These are phyloP conservation scores for Xylariales sp. DNA, from an alignment of 2,329 filamentous ascomycete species.

Conservation along the genomic window DNA sequence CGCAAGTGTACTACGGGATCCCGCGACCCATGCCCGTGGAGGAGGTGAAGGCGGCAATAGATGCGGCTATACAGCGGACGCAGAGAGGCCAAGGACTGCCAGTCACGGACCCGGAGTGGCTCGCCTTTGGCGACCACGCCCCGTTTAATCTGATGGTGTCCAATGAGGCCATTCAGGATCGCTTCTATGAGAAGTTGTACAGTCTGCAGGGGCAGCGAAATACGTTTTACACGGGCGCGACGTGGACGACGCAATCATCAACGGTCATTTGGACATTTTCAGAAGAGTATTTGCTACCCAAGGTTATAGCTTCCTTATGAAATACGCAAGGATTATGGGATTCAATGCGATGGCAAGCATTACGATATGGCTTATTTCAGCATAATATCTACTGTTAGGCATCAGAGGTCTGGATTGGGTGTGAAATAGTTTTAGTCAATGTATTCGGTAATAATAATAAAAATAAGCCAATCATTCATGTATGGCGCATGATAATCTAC, in stretches of 20 bases:
- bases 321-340: too few relatives aligned
- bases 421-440: too few relatives aligned
- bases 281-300: slow-evolving; percentile 7
- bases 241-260: neutral
- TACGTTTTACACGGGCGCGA: neutral
- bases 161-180: neutral
- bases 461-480: too few relatives aligned
- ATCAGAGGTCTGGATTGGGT: too few relatives aligned
- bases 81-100: neutral
- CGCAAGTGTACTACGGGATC: neutral
- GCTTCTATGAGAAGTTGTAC: neutral
- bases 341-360: too few relatives aligned
- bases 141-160: neutral
- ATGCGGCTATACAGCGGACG: neutral
- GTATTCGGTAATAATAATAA: too few relatives aligned
- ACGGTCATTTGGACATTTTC: slow-evolving; percentile 6
- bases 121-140: neutral
- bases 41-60: neutral
- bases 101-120: neutral
- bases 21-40: neutral
- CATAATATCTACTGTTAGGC: too few relatives aligned
- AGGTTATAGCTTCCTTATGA: neutral
- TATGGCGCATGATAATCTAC: too few relatives aligned
- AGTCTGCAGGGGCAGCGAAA: neutral
- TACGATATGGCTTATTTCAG: too few relatives aligned